phyloP scores from a whole-genome alignment of 306 rosid species.

The Cicer pinnatifidum region DNA sequence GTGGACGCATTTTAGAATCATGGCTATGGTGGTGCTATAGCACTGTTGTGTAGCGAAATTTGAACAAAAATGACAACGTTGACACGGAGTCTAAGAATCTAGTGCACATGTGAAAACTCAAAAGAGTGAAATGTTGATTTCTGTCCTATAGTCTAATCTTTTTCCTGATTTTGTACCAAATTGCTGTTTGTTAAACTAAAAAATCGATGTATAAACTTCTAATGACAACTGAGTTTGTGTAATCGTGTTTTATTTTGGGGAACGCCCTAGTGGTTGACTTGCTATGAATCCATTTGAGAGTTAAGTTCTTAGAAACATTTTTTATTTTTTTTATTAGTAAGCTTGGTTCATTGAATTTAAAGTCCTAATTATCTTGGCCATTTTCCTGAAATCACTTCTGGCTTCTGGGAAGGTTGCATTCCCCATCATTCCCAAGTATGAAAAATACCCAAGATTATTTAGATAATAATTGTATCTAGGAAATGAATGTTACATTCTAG shows the following conservation, averaged over 20 bases:
- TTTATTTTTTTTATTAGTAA: too few species aligned
- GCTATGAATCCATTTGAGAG: not conserved
- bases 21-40: too few species aligned
- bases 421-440: conserved; percentile 11
- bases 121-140: conserved; percentile 10
- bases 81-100: not conserved
- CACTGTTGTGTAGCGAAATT: too few species aligned
- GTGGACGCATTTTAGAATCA: too few species aligned
- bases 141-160: not conserved
- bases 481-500: conserved; percentile 12
- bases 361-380: too few species aligned
- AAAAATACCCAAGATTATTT: not conserved
- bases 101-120: not conserved
- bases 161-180: not conserved
- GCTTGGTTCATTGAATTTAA: too few species aligned
- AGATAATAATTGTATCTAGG: not conserved
- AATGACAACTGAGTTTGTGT: not conserved
- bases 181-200: not conserved
- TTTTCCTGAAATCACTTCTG: too few species aligned
- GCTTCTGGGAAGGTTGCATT: not conserved
- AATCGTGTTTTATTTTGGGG: not conserved
- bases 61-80: too few species aligned
- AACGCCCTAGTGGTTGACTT: conserved; percentile 1
- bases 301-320: too few species aligned
- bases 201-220: conserved; percentile 6